Evolutionary conservation across 805 yeast genomes (phyloP), one percentile per base, ranked within the genome.

Genomic region (Metschnikowia henanensis): DNA sequence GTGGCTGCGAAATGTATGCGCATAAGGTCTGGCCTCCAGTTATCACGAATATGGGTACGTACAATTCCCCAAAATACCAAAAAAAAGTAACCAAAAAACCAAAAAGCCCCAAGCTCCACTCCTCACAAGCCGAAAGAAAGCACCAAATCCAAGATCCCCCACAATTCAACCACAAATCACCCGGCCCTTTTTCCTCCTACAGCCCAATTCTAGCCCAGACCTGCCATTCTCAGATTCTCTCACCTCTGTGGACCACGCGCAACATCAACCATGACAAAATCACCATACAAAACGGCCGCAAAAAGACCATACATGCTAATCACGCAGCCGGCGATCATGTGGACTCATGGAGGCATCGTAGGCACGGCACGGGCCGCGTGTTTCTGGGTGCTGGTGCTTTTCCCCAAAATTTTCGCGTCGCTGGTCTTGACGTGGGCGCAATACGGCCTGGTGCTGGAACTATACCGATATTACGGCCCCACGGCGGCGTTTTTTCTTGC

Each of bases 321-420:
- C 15, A 35, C 39, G 19, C 52, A 44, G 40, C 52, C 53, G 8
- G 19, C 41, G 35, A 36, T 47, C 35, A 49, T 49, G 53, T 45
- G 53, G 53, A 30, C 29, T n/a, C 53, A 49, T 37, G 37, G 52
- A 23, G 43, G 47, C 20, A 18, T 38, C 18, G 36, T 43, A n/a
- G 19, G 30, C 18, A 40, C 21, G 5, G 6, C 38, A 3, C 62
- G 61, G 41, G 29, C 43, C 31, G 50, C 62, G 26, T 70, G 74
- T 47, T 70, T 73, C 51, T 67, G 32, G 65, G 70, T 6, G 54
- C 72, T 45, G 46, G 33, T 52, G 5, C 50, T 73, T 1, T 76
- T 81, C 52, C 87, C 87, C 19, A 77, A 75, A 48, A 62, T 62
- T 0, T 52, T 77, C 20, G 77, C 78, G 40, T 58, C 74, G 0